Percentiles rank a stretch among this genome's conserved stretches.
phyloP scores from a whole-genome alignment of 2,329 filamentous ascomycete species.

The Pseudogymnoascus destructans region DNA sequence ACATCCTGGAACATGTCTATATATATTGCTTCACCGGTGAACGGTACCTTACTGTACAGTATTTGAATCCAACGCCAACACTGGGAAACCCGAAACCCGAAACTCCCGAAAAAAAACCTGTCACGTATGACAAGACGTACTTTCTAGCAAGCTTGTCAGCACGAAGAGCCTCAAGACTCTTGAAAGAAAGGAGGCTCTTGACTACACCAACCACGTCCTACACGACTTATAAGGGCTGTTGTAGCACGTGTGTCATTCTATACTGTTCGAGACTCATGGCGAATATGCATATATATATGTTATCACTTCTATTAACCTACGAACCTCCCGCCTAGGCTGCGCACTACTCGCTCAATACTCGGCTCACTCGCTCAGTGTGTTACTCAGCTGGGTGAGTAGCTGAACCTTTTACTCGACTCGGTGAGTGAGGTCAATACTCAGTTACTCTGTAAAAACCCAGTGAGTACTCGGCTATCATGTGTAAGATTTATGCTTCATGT shows the following conservation, averaged over 20 bases:
- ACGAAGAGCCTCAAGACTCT: neutral
- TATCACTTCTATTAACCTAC: neutral
- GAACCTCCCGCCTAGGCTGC: neutral
- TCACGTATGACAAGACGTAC: neutral
- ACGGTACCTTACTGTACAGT: neutral
- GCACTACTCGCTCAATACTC: too few relatives aligned
- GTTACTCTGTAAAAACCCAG: too few relatives aligned
- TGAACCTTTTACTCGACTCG: too few relatives aligned
- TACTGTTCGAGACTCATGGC: neutral
- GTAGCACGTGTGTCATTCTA: neutral
- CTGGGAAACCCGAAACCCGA: neutral
- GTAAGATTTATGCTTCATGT: too few relatives aligned
- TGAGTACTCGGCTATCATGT: too few relatives aligned
- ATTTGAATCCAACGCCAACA: neutral
- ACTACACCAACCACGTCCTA: neutral
- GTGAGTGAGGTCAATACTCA: too few relatives aligned
- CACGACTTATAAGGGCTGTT: neutral
- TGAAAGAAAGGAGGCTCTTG: neutral
- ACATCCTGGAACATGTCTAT: neutral
- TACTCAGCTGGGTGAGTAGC: too few relatives aligned
- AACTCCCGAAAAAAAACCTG: neutral
- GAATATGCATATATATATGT: neutral
- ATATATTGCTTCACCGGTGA: neutral
- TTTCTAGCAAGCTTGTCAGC: neutral
- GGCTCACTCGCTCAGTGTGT: too few relatives aligned